phyloP scores from a whole-genome alignment of 140 eudicot species.

The Artemisia princeps region DNA sequence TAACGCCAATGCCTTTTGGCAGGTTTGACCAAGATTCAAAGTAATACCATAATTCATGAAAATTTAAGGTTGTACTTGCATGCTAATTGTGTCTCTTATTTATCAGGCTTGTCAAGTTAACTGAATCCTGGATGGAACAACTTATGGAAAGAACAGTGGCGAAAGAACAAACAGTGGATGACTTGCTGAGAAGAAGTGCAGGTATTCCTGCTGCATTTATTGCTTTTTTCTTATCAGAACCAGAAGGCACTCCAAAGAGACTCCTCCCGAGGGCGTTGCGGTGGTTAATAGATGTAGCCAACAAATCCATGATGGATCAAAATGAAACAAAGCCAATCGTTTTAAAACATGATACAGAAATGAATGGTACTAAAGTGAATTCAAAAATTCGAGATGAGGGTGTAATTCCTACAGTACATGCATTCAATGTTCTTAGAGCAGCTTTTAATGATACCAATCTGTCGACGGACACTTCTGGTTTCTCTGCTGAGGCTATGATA shows the following conservation, averaged over 20 bases:
- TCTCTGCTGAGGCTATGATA: constrained; percentile 85
- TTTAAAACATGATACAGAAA: constrained; percentile 19
- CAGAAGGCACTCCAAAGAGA: constrained; percentile 90
- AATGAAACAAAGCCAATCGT: constrained; percentile 20
- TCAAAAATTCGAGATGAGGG: constrained; percentile 89
- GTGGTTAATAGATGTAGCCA: constrained; percentile 70
- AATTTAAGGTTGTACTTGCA: background rate
- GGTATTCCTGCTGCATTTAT: constrained; percentile 97
- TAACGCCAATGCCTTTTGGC: too few species aligned
- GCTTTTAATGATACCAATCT: constrained; percentile 89
- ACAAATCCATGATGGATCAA: constrained; percentile 43
- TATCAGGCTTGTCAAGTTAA: constrained; percentile 68
- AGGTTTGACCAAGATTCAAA: too few species aligned
- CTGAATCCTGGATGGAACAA: constrained; percentile 95
- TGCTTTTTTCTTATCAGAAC: constrained; percentile 94
- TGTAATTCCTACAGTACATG: constrained; percentile 94
- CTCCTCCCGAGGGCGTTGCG: constrained; percentile 83
- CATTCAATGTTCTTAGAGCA: constrained; percentile 85
- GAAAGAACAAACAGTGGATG: constrained; percentile 94
- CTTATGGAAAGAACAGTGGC: constrained; percentile 91
- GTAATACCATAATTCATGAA: too few species aligned
- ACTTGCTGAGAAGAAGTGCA: constrained; percentile 92
- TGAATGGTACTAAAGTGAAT: constrained; percentile 30
- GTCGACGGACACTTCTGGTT: constrained; percentile 94
- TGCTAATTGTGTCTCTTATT: constrained; percentile 16